Base-by-base conservation (phyloP, 2,329 filamentous ascomycete genomes). In the Exophiala alcalophila region DNA sequence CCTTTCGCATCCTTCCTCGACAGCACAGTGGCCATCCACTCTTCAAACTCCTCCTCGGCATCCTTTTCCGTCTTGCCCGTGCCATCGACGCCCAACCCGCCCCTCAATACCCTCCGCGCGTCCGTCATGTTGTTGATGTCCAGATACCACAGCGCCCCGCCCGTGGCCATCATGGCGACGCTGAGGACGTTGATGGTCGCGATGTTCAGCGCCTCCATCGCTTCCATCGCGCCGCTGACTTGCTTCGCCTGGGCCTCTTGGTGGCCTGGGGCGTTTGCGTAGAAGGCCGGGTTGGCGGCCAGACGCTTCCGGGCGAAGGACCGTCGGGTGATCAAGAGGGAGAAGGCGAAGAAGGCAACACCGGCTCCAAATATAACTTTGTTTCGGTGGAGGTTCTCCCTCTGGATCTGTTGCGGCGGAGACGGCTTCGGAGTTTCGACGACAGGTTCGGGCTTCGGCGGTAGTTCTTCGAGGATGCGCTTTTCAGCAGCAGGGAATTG, bases 181-280 rank as follows among this genome's bases (percentile, higher is more conserved):
- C 82, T 85, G 21, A 81, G 59, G 9, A 92, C 86, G 57, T 95
- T 95, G 55, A 96, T 74, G 0, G 90, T 95, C 0, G 91, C 92
- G 24, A 96, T 71, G 34, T 83, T 85, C 15, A 98, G 71, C 0
- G 91, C 91, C 65, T 94, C 85, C 23, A 84, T 67, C 1, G 91
- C 91, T 51, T 96, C 83, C 26, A 84, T 62, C 1, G 79, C 74
- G 5, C 81, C 81, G 58, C 83, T 83, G 19, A 79, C 73, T 30
- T 64, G 61, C 4, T 37, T 44, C 3, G 65, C 61, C 5, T 57
- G 56, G 10, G 61, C 52, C 1, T 63, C 65, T 27, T 65, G 58
- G 53, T 66, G 64, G 57, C 57, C 70, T 37, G 64, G 60, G 63
- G 64, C 64, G 72, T 67, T 64, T 29, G 52, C 70, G 73, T 84